Conservation (phyloP, 2,329 filamentous ascomycete genomes). For the Cryphonectria carpinicola region DNA sequence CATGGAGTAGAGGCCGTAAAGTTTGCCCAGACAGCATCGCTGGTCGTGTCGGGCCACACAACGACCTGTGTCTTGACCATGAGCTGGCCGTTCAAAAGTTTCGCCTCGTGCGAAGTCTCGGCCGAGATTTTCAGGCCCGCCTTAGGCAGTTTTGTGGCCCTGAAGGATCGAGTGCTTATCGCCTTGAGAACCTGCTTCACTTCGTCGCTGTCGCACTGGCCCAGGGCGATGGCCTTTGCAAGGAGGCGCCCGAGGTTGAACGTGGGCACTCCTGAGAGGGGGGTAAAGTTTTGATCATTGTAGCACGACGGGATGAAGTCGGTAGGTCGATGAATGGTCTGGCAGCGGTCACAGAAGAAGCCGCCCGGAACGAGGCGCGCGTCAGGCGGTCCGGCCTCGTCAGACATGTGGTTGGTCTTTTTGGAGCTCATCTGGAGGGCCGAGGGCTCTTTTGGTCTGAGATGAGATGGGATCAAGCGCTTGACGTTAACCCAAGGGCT, state of each 20-base stretch:
- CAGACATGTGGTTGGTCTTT: too few relatives aligned
- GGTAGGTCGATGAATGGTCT: neutral
- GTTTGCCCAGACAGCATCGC: neutral
- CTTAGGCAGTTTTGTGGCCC: neutral
- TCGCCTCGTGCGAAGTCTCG: neutral
- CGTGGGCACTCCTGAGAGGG: neutral
- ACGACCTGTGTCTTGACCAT: constrained; percentile 8
- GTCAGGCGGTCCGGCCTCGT: neutral
- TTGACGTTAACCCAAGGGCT: neutral
- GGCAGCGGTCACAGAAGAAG: neutral
- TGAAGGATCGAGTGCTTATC: neutral
- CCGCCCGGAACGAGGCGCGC: neutral
- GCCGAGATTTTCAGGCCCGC: neutral
- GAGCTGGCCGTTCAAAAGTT: constrained; percentile 9
- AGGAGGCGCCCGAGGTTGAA: constrained; percentile 6
- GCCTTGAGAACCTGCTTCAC: neutral
- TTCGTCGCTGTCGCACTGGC: neutral
- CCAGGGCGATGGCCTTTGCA: neutral
- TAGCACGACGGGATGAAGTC: constrained; percentile 4
- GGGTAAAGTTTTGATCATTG: neutral
- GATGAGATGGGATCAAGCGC: neutral
- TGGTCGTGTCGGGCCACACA: neutral
- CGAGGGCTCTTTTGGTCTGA: neutral
- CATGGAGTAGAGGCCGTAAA: neutral
- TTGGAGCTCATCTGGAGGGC: neutral